These are phyloP conservation scores for Teunomyces barrocoloradensis DNA, from an alignment of 805 yeast species.

Conservation along the genomic window DNA sequence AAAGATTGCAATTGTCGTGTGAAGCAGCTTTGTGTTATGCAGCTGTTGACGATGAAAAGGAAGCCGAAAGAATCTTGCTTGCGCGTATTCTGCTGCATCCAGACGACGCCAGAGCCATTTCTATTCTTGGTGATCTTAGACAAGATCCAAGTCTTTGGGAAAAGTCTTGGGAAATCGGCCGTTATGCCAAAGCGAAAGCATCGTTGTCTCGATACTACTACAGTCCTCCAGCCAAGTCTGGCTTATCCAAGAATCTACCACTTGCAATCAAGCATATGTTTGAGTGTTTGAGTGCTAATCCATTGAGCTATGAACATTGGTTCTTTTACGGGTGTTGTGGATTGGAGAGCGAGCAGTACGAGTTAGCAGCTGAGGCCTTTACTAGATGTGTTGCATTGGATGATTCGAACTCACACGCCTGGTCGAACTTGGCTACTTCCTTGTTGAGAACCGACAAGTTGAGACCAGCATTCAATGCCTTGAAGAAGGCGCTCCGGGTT, in stretches of 20 bases:
- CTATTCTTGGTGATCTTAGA: slow-evolving; percentile 82
- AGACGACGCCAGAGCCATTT: slow-evolving; percentile 76
- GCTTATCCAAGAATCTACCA: slow-evolving; percentile 48
- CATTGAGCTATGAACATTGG: slow-evolving; percentile 80
- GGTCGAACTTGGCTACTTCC: slow-evolving; percentile 91
- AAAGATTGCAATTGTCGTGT: slow-evolving; percentile 67
- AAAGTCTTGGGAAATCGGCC: slow-evolving; percentile 83
- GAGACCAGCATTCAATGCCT: slow-evolving; percentile 80
- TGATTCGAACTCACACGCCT: slow-evolving; percentile 74
- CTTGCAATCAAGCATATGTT: slow-evolving; percentile 64
- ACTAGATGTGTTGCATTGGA: slow-evolving; percentile 86
- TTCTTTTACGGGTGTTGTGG: slow-evolving; percentile 91
- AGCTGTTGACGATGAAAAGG: slow-evolving; percentile 68
- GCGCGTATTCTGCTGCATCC: slow-evolving; percentile 56
- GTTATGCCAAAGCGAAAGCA: slow-evolving; percentile 80
- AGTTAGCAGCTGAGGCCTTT: slow-evolving; percentile 86
- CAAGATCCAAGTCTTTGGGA: slow-evolving; percentile 76
- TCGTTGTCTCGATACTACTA: slow-evolving; percentile 74
- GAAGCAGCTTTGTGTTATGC: slow-evolving; percentile 92
- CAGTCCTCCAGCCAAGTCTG: slow-evolving; percentile 57
- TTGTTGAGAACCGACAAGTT: slow-evolving; percentile 60
- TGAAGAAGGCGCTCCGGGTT: slow-evolving; percentile 70
- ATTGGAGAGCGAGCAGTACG: slow-evolving; percentile 66
- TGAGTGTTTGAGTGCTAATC: slow-evolving; percentile 71
- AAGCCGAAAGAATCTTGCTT: slow-evolving; percentile 60